A percentile compares a stretch with the other conserved stretches of the same genome.
These are phyloP conservation scores for Candida hispaniensis DNA, from an alignment of 805 yeast species.

Conservation along the genomic window DNA sequence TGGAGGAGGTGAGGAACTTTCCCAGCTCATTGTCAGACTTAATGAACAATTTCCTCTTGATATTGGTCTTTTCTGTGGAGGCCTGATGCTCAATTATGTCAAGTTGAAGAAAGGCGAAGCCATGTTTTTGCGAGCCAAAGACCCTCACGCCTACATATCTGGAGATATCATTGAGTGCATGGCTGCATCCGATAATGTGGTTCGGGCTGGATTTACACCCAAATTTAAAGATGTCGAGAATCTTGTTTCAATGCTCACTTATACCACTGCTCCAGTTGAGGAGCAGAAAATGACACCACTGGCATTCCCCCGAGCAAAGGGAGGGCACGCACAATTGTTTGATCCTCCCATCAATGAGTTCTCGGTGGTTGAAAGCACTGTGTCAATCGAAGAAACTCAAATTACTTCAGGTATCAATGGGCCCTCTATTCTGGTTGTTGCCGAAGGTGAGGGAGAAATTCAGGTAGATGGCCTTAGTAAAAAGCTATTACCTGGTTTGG, in stretches of 20 bases:
- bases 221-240: slow-evolving; percentile 92
- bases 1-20: slow-evolving; percentile 39
- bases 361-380: slow-evolving; percentile 76
- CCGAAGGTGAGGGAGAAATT: slow-evolving; percentile 67
- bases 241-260: slow-evolving; percentile 84
- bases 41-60: slow-evolving; percentile 87
- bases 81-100: slow-evolving; percentile 84
- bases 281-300: slow-evolving; percentile 81
- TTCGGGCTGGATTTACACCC: slow-evolving; percentile 98
- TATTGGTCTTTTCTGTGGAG: slow-evolving; percentile 92
- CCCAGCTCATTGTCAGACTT: slow-evolving; percentile 64
- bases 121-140: slow-evolving; percentile 90
- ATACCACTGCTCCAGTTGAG: slow-evolving; percentile 76
- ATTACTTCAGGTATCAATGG: slow-evolving; percentile 57
- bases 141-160: slow-evolving; percentile 93
- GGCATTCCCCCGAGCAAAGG: slow-evolving; percentile 35
- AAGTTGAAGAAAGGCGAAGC: slow-evolving; percentile 81
- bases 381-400: slow-evolving; percentile 43
- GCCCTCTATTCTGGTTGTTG: slow-evolving; percentile 77
- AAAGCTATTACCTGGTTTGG: slow-evolving; percentile 53
- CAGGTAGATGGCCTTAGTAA: slow-evolving; percentile 31
- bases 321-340: slow-evolving; percentile 38
- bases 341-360: slow-evolving; percentile 98
- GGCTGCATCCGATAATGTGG: slow-evolving; percentile 99
- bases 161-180: slow-evolving; percentile 99